These are phyloP conservation scores for Syncephalastrum racemosum DNA, from an alignment of 371 early-diverging fungal genomes.

Conservation along the genomic window DNA sequence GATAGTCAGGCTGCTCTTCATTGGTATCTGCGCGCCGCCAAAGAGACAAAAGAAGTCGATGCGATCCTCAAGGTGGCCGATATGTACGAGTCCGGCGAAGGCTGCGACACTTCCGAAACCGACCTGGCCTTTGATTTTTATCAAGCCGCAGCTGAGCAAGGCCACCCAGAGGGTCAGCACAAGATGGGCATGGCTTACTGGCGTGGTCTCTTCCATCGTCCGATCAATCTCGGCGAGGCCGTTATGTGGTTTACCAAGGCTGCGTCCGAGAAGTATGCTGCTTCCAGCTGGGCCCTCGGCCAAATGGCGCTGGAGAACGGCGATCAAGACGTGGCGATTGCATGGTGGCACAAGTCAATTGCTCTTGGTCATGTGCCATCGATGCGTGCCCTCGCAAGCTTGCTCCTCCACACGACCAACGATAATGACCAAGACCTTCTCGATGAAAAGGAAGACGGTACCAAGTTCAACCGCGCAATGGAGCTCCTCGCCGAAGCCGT, in stretches of 20 bases:
- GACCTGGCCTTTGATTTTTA: slow-evolving; percentile 45
- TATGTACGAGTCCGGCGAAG: slow-evolving; percentile 26
- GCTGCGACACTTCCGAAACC: background rate
- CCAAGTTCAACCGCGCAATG: slow-evolving; percentile 13
- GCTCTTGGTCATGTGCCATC: slow-evolving; percentile 35
- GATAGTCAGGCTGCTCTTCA: slow-evolving; percentile 36
- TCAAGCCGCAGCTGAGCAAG: slow-evolving; percentile 34
- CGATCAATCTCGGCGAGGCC: slow-evolving; percentile 27
- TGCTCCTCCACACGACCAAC: slow-evolving; percentile 14
- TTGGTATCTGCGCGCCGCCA: slow-evolving; percentile 38
- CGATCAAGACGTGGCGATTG: slow-evolving; percentile 35
- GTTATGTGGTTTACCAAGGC: slow-evolving; percentile 35
- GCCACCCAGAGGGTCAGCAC: slow-evolving; percentile 34
- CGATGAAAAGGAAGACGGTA: slow-evolving; percentile 4
- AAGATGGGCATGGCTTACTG: slow-evolving; percentile 34
- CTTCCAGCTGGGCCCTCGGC: slow-evolving; percentile 41
- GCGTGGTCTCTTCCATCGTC: slow-evolving; percentile 29
- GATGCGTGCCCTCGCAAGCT: slow-evolving; percentile 25
- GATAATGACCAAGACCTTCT: slow-evolving; percentile 1
- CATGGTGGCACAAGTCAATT: slow-evolving; percentile 43
- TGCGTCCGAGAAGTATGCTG: slow-evolving; percentile 29
- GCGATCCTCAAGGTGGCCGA: slow-evolving; percentile 41
- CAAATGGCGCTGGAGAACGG: slow-evolving; percentile 34
- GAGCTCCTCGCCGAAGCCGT: slow-evolving; percentile 23
- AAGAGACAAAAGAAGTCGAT: slow-evolving; percentile 37